These are phyloP conservation scores for Melastoma malabathricum DNA, from an alignment of 345 rosid genomes.

Conservation along the genomic window DNA sequence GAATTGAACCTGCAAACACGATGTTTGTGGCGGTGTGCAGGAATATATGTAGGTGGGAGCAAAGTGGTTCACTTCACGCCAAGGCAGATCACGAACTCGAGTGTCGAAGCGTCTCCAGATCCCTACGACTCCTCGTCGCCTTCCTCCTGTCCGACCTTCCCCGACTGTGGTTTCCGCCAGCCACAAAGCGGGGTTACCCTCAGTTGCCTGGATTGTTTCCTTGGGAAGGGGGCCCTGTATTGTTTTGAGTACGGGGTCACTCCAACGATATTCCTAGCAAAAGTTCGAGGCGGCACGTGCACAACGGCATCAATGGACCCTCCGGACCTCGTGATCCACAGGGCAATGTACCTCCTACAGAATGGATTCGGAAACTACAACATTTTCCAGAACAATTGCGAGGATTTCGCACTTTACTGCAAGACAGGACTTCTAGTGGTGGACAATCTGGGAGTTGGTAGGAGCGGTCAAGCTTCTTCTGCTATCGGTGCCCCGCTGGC, in stretches of 20 bases:
- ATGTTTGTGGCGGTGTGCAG: slow-evolving; percentile 21
- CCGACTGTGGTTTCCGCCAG: slow-evolving; percentile 86
- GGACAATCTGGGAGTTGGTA: slow-evolving; percentile 68
- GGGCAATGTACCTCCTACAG: slow-evolving; percentile 95
- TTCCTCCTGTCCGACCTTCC: slow-evolving; percentile 52
- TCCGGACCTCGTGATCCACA: slow-evolving; percentile 46
- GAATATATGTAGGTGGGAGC: slow-evolving; percentile 94
- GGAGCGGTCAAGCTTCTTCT: slow-evolving; percentile 92
- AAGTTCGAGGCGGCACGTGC: slow-evolving; percentile 86
- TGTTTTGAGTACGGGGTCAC: slow-evolving; percentile 65
- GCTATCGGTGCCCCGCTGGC: slow-evolving; percentile 84
- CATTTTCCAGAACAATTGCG: slow-evolving; percentile 78
- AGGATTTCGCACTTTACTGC: slow-evolving; percentile 89
- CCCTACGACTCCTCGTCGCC: slow-evolving; percentile 23
- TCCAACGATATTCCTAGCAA: slow-evolving; percentile 58
- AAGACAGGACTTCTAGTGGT: slow-evolving; percentile 71
- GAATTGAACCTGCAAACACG: not conserved
- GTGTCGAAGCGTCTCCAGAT: slow-evolving; percentile 24
- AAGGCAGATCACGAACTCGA: slow-evolving; percentile 27
- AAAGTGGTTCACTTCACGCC: slow-evolving; percentile 96
- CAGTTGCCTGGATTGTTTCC: slow-evolving; percentile 87
- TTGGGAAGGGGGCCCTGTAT: slow-evolving; percentile 59
- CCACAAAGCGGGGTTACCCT: slow-evolving; percentile 74
- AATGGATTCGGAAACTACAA: slow-evolving; percentile 93
- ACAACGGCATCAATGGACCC: slow-evolving; percentile 66